Base-by-base conservation (phyloP, 2,329 filamentous ascomycete genomes). In the Amauroascus niger region DNA sequence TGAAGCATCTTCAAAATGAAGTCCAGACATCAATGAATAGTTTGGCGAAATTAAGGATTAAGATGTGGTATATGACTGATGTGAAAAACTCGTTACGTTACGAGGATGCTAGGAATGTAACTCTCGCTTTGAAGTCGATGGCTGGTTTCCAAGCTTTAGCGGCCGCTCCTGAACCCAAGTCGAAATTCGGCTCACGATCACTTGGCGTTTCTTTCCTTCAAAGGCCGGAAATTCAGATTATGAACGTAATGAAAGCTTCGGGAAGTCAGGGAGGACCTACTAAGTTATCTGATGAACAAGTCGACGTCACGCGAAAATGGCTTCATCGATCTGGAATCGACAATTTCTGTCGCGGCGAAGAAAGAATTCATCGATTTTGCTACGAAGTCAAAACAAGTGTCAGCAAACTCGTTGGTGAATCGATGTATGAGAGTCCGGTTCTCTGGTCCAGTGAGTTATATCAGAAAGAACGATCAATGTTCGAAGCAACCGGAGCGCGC, bases 1-100 rank as follows among this genome's bases (percentile, higher is more conserved):
- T 91, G 62, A 86, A 88, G 62, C 80, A 86, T 2, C 83, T 89
- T 46, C 87, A 91, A 62, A 79, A 77, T 2, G 78, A 82, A 11
- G 83, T 90, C 33, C 84, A 88, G 39, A 77, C 81, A 4, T 87
- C 88, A 80, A 86, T 88, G 77, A 76, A 77, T 55, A 81, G 81
- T 4, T 76, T 93, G 35, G 81, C 83, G 54, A 83, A 85, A 20
- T 76, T 96, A 37, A 82, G 93, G 40, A 87, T 95, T 67, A 97
- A 97, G 75, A 95, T 97, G 87, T 98, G 93, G 93, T 98, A 95
- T 67, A 87, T 93, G 56, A 91, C 87, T 1, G 89, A 96, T 67
- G 90, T 97, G 26, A 85, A 88, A 58, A 90, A 91, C 62, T 96
- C 93, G 3, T 86, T 83, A 47, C 82, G 83, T 8, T 97, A 96